Percentiles rank a stretch among this genome's conserved stretches.
These are phyloP conservation scores for Tolypocladium nubicola DNA, from an alignment of 2,329 filamentous ascomycete species.

Conservation along the genomic window DNA sequence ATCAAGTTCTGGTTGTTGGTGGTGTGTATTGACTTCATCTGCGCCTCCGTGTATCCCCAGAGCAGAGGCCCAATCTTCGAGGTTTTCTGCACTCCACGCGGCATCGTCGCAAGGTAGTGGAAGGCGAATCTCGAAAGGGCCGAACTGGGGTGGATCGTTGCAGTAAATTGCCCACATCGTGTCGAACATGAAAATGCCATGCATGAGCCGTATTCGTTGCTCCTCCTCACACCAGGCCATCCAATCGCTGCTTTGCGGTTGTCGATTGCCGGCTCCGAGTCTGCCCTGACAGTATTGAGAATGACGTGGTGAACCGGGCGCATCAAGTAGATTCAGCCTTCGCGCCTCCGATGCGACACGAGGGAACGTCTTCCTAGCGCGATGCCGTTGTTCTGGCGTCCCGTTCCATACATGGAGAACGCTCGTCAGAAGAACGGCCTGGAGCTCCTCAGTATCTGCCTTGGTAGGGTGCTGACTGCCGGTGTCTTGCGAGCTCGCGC, in stretches of 20 bases:
- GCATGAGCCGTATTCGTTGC: conserved; percentile 53
- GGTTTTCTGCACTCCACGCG: conserved; percentile 56
- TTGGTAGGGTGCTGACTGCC: conserved; percentile 16
- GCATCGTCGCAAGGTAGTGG: conserved; percentile 65
- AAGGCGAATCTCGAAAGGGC: conserved; percentile 52
- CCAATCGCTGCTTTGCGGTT: conserved; percentile 52
- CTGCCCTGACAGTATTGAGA: background rate
- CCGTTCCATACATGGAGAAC: conserved; percentile 61
- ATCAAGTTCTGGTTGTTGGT: conserved; percentile 56
- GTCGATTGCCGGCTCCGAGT: conserved; percentile 19
- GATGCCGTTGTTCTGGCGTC: conserved; percentile 51
- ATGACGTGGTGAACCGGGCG: conserved; percentile 19
- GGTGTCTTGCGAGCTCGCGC: conserved; percentile 9
- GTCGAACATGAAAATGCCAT: conserved; percentile 54
- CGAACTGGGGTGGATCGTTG: conserved; percentile 53
- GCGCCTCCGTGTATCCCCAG: background rate
- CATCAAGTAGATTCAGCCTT: conserved; percentile 42
- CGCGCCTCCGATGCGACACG: conserved; percentile 46
- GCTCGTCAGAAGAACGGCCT: conserved; percentile 53
- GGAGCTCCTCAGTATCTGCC: conserved; percentile 52
- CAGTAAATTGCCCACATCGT: conserved; percentile 60
- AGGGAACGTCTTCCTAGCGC: conserved; percentile 48
- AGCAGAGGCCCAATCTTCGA: conserved; percentile 43
- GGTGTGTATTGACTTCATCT: conserved; percentile 10
- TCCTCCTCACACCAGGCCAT: conserved; percentile 60